phyloP scores from a whole-genome alignment of 345 rosid genomes.

The Microthlaspi erraticum region DNA sequence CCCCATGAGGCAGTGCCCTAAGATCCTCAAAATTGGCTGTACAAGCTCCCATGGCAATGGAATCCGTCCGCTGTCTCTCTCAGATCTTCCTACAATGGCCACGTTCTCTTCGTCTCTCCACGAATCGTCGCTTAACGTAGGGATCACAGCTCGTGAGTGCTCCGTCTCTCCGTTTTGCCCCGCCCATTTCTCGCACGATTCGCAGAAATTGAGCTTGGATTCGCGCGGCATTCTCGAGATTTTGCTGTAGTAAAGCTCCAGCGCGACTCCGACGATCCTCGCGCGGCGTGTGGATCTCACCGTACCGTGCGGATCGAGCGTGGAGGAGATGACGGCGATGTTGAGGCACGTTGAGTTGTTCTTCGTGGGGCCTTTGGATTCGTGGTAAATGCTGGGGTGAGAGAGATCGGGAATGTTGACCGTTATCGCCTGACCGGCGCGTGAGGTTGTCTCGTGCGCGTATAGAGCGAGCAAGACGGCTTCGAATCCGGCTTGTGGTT shows the following conservation, averaged over 20 bases:
- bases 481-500: constrained; percentile 82
- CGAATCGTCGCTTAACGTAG: constrained; percentile 17
- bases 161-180: constrained; percentile 51
- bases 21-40: constrained; percentile 75
- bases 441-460: constrained; percentile 70
- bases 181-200: constrained; percentile 69
- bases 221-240: constrained; percentile 56
- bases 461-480: constrained; percentile 78
- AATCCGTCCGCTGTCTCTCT: constrained; percentile 45
- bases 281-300: constrained; percentile 75
- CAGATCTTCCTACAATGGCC: constrained; percentile 17
- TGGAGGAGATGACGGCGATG: constrained; percentile 69
- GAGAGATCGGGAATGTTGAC: constrained; percentile 76
- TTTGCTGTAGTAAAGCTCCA: constrained; percentile 71
- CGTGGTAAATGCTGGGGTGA: constrained; percentile 78
- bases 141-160: constrained; percentile 25
- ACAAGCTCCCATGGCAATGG: constrained; percentile 78
- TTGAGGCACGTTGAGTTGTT: constrained; percentile 60
- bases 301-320: constrained; percentile 78
- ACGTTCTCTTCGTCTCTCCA: constrained; percentile 29
- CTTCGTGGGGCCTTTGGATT: constrained; percentile 47
- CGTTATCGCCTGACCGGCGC: constrained; percentile 64
- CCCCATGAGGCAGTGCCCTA: constrained; percentile 78
- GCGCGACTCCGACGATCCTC: constrained; percentile 72
- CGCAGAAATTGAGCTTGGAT: constrained; percentile 79